phyloP scores from a whole-genome alignment of 208 protist genomes.

The Herpetomonas muscarum region DNA sequence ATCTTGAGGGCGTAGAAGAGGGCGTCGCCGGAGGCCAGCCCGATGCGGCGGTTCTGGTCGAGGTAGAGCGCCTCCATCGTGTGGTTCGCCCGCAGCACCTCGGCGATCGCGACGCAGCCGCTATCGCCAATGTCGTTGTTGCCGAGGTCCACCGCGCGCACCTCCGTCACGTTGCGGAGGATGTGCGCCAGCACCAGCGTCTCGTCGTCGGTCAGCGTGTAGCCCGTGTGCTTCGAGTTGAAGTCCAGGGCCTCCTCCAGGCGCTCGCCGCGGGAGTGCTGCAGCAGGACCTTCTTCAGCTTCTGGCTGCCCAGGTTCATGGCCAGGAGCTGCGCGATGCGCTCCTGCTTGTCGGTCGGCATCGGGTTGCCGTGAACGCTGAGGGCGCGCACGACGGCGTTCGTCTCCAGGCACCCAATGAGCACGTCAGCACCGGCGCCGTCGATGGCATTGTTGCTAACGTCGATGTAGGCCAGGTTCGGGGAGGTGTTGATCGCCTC shows the following conservation, averaged over 20 bases:
- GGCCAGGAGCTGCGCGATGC: slow-evolving; percentile 53
- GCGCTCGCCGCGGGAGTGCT: slow-evolving; percentile 30
- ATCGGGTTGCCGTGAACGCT: slow-evolving; percentile 54
- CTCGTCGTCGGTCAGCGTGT: slow-evolving; percentile 67
- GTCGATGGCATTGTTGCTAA: slow-evolving; percentile 75
- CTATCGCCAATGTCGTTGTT: slow-evolving; percentile 71
- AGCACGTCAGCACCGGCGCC: slow-evolving; percentile 47
- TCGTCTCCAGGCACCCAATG: slow-evolving; percentile 30
- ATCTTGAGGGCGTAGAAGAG: slow-evolving; percentile 73
- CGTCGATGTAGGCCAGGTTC: slow-evolving; percentile 43
- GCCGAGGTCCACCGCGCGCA: slow-evolving; percentile 62
- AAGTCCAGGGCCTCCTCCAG: slow-evolving; percentile 57
- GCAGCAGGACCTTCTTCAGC: slow-evolving; percentile 63
- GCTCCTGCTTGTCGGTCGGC: slow-evolving; percentile 24
- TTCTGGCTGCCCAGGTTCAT: slow-evolving; percentile 66
- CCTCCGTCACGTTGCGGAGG: slow-evolving; percentile 31
- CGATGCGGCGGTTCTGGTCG: slow-evolving; percentile 58
- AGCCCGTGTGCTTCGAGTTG: slow-evolving; percentile 33
- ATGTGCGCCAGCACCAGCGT: slow-evolving; percentile 50
- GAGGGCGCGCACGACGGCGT: slow-evolving; percentile 40
- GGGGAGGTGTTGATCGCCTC: slow-evolving; percentile 55
- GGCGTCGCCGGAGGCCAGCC: slow-evolving; percentile 56
- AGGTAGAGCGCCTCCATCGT: slow-evolving; percentile 71
- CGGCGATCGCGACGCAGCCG: slow-evolving; percentile 70
- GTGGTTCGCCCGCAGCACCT: slow-evolving; percentile 73